Percentiles rank a stretch among this genome's conserved stretches.
phyloP scores from a whole-genome alignment of 78 protist species.

The Chrysochromulina parva region DNA sequence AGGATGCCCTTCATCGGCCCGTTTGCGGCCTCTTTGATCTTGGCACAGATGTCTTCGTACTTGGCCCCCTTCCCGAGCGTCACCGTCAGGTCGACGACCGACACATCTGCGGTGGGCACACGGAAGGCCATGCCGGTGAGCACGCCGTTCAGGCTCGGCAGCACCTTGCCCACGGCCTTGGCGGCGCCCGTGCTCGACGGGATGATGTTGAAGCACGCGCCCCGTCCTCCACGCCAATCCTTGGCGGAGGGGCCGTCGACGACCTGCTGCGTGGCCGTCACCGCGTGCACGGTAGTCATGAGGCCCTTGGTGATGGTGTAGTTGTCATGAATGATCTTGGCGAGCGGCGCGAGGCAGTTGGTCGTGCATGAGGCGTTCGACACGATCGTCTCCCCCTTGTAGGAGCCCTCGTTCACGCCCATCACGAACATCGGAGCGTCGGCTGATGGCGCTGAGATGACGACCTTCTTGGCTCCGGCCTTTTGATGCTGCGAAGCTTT shows the following conservation, averaged over 20 bases:
- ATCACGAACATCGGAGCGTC: conserved; percentile 96
- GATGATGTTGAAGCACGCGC: conserved; percentile 94
- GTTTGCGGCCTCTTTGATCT: conserved; percentile 60
- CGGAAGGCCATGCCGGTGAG: conserved; percentile 99
- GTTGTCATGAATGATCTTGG: conserved; percentile 85
- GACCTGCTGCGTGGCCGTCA: conserved; percentile 97
- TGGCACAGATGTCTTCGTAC: conserved; percentile 38
- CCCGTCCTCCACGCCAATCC: conserved; percentile 98
- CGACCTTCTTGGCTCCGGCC: conserved; percentile 93
- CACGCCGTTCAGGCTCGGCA: conserved; percentile 94
- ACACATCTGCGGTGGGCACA: conserved; percentile 98
- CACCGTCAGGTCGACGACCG: conserved; percentile 97
- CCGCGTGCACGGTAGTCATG: conserved; percentile 99
- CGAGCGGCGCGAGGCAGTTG: conserved; percentile 99
- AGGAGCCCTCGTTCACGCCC: conserved; percentile 92
- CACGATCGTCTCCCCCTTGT: conserved; percentile 16
- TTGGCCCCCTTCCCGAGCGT: conserved; percentile 80
- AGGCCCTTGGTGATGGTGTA: conserved; percentile 94
- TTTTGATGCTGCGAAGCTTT: conserved; percentile 78
- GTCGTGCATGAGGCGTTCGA: conserved; percentile 99
- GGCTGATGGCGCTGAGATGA: conserved; percentile 95
- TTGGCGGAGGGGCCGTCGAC: conserved; percentile 95
- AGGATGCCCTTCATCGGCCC: conserved; percentile 73
- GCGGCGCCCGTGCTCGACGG: conserved; percentile 99
- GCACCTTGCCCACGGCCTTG: conserved; percentile 95